Percentiles rank a stretch among this genome's conserved stretches.
Evolutionary conservation across 768 basidiomycete species (phyloP).

Genomic region (Coprinopsis sp.): DNA sequence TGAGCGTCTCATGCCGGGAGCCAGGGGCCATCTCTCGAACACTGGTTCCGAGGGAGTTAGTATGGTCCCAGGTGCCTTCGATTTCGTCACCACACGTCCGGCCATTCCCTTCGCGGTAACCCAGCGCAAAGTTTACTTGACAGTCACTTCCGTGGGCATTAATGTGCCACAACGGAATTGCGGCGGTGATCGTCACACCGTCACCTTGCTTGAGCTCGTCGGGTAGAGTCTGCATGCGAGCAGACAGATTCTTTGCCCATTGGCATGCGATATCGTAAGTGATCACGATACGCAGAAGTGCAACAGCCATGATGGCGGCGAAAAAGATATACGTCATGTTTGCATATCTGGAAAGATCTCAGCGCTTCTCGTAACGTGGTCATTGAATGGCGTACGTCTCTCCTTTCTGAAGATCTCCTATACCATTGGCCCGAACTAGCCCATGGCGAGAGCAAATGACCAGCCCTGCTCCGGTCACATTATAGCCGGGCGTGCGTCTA

Average conservation of each 20-base stretch:
- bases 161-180: constrained; percentile 25
- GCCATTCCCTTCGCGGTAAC: constrained; percentile 19
- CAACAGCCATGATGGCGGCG: constrained; percentile 11
- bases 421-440: constrained; percentile 18
- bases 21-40: constrained; percentile 35
- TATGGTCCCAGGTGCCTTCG: constrained; percentile 27
- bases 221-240: constrained; percentile 11
- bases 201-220: constrained; percentile 2
- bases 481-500: constrained; percentile 20
- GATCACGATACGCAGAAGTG: constrained; percentile 14
- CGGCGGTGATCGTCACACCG: constrained; percentile 1
- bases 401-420: constrained; percentile 28
- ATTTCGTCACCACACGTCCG: constrained; percentile 32
- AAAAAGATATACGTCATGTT: constrained; percentile 35
- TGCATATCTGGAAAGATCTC: constrained; percentile 23
- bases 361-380: neutral
- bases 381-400: constrained; percentile 22
- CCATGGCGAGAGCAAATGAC: constrained; percentile 23
- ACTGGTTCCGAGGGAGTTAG: constrained; percentile 22
- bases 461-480: constrained; percentile 18
- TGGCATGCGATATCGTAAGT: constrained; percentile 33
- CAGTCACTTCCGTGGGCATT: constrained; percentile 21
- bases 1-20: constrained; percentile 20
- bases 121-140: constrained; percentile 20
- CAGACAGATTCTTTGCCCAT: constrained; percentile 21